phyloP scores from a whole-genome alignment of 306 rosid species.

The Malus sylvestris region DNA sequence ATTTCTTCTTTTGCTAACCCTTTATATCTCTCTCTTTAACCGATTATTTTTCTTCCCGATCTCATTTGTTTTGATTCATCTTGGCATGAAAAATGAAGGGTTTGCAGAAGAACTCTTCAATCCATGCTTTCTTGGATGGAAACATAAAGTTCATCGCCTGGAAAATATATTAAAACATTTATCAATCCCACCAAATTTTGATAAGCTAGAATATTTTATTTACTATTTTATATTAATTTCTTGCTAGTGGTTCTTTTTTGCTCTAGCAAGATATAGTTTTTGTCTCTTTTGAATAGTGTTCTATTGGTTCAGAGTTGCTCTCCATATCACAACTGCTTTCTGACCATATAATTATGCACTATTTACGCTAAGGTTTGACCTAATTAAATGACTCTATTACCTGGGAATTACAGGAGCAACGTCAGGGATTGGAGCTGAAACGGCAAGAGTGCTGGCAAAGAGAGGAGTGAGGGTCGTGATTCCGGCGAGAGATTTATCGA shows the following conservation, averaged over 20 bases:
- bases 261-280: conserved; percentile 29
- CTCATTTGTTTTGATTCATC: not conserved
- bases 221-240: not conserved
- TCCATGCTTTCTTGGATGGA: not conserved
- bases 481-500: conserved; percentile 69
- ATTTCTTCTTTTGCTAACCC: not conserved
- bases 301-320: conserved; percentile 21
- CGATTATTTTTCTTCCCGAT: not conserved
- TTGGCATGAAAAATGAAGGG: not conserved
- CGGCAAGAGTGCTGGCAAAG: conserved; percentile 87
- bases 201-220: not conserved
- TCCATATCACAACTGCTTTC: not conserved
- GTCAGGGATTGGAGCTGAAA: conserved; percentile 93
- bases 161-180: not conserved
- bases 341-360: not conserved
- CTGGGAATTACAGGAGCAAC: conserved; percentile 47
- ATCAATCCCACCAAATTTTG: not conserved
- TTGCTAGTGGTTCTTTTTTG: conserved; percentile 32
- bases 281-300: conserved; percentile 30
- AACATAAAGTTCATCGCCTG: not conserved
- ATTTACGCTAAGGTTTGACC: not conserved
- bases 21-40: not conserved
- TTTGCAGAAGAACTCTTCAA: not conserved
- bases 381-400: not conserved
- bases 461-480: conserved; percentile 85